Evolutionary conservation across 2,329 filamentous ascomycete species (phyloP).

Genomic region (Cladosporium sp.): DNA sequence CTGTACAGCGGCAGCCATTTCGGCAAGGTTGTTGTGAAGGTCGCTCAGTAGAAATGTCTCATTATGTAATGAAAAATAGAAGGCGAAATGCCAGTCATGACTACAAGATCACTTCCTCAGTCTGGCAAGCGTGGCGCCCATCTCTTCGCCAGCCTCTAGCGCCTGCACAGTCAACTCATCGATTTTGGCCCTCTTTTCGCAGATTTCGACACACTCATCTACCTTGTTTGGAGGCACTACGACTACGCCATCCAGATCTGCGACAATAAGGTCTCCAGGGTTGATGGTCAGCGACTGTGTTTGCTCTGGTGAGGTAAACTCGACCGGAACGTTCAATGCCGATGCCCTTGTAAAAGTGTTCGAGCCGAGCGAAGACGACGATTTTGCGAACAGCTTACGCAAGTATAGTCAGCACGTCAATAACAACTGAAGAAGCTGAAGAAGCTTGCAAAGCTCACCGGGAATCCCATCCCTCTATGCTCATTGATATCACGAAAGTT

Average conservation of each 20-base stretch:
- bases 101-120: conserved; percentile 32
- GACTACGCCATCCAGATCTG: conserved; percentile 38
- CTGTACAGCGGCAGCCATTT: conserved; percentile 42
- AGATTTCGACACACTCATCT: conserved; percentile 37
- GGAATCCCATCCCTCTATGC: conserved; percentile 51
- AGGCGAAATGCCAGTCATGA: not conserved
- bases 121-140: conserved; percentile 39
- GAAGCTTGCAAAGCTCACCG: conserved; percentile 34
- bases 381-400: conserved; percentile 36
- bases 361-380: conserved; percentile 36
- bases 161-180: conserved; percentile 39
- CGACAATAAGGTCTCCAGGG: conserved; percentile 40
- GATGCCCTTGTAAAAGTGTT: conserved; percentile 39
- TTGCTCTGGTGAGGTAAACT: conserved; percentile 30
- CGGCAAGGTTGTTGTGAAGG: conserved; percentile 37
- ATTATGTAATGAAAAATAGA: not conserved
- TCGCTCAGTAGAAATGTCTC: conserved; percentile 21
- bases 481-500: conserved; percentile 41
- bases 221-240: conserved; percentile 29
- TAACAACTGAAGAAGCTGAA: too few relatives aligned
- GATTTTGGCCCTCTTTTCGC: conserved; percentile 37
- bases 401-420: conserved; percentile 11
- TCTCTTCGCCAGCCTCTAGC: conserved; percentile 36
- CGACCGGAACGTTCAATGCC: conserved; percentile 38
- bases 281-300: conserved; percentile 28